A percentile compares a stretch with the other conserved stretches of the same genome.
Evolutionary conservation across 768 basidiomycete species (phyloP).

Genomic region (Leccinellum rugosiceps): DNA sequence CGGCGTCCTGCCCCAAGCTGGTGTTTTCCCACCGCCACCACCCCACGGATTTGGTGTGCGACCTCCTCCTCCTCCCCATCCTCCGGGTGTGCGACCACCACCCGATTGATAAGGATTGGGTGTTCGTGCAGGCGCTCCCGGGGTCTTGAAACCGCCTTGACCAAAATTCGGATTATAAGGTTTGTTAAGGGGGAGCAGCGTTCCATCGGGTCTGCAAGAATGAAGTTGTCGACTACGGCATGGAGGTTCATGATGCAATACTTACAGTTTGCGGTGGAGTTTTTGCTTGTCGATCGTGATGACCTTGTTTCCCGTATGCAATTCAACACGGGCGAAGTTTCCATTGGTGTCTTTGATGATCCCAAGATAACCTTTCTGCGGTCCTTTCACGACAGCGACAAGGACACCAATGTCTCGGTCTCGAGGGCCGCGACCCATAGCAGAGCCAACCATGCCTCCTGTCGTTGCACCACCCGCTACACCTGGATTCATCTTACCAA

Average conservation of each 20-base stretch:
- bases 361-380: slow-evolving; percentile 88
- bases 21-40: slow-evolving; percentile 54
- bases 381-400: slow-evolving; percentile 81
- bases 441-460: slow-evolving; percentile 80
- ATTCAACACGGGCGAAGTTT: slow-evolving; percentile 79
- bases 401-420: slow-evolving; percentile 78
- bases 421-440: slow-evolving; percentile 76
- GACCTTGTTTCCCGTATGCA: slow-evolving; percentile 85
- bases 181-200: slow-evolving; percentile 48
- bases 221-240: slow-evolving; percentile 7
- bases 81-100: slow-evolving; percentile 36
- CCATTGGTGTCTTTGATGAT: slow-evolving; percentile 96
- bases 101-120: slow-evolving; percentile 46
- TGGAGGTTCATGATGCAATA: slow-evolving; percentile 11
- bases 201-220: slow-evolving; percentile 51
- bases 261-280: slow-evolving; percentile 69
- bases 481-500: slow-evolving; percentile 91
- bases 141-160: slow-evolving; percentile 29
- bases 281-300: slow-evolving; percentile 84
- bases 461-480: slow-evolving; percentile 48
- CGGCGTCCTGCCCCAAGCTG: slow-evolving; percentile 68
- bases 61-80: slow-evolving; percentile 33
- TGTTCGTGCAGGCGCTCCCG: slow-evolving; percentile 42
- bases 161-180: slow-evolving; percentile 22
- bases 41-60: slow-evolving; percentile 72